A percentile compares a stretch with the other conserved stretches of the same genome.
phyloP scores from a whole-genome alignment of 78 protist genomes.

The Ministeria vibrans region DNA sequence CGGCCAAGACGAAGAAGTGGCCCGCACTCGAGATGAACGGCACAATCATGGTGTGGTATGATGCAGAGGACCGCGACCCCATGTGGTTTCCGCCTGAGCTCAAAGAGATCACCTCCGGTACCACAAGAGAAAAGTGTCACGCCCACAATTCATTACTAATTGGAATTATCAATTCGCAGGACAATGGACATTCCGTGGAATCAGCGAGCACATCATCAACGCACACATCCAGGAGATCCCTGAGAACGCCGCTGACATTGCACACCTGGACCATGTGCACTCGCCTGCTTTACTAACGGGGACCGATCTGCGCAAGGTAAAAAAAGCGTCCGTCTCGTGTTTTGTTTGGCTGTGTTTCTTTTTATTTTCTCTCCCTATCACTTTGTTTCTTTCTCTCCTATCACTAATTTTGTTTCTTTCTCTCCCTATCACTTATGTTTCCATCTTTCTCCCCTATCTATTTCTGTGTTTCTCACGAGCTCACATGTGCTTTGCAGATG shows the following conservation, averaged over 20 bases:
- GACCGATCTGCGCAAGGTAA: neutral
- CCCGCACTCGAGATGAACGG: neutral
- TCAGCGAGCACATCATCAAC: neutral
- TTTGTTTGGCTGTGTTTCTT: neutral
- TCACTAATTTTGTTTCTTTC: too few relatives aligned
- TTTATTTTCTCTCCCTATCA: neutral
- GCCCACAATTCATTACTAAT: too few relatives aligned
- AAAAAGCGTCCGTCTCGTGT: neutral
- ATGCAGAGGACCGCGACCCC: slow-evolving; percentile 23
- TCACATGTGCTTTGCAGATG: too few relatives aligned
- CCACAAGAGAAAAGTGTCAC: too few relatives aligned
- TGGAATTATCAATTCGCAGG: too few relatives aligned
- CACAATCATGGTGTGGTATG: slow-evolving; percentile 20
- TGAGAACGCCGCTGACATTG: slow-evolving; percentile 41
- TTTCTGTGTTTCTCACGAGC: too few relatives aligned
- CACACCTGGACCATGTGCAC: slow-evolving; percentile 37
- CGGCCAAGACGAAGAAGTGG: neutral
- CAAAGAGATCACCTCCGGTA: neutral
- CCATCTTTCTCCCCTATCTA: too few relatives aligned
- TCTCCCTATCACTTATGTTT: too few relatives aligned
- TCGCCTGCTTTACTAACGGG: neutral
- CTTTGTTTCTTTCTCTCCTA: neutral
- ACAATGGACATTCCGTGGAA: neutral
- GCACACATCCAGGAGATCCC: slow-evolving; percentile 11
- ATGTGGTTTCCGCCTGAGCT: neutral